Conservation (phyloP, 345 rosid genomes). For the Boechera retrofracta region DNA sequence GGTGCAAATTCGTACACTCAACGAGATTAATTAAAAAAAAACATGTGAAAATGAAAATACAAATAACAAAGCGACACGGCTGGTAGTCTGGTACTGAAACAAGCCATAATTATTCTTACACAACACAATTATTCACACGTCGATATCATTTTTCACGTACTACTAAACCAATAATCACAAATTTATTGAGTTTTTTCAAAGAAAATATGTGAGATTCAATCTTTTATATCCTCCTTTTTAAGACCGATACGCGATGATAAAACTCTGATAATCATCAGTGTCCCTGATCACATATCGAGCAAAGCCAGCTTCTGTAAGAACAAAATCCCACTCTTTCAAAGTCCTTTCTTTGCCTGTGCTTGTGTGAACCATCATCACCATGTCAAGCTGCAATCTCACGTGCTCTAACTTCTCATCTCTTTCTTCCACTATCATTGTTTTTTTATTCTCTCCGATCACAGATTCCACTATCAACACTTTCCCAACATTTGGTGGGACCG, state of each 20-base stretch:
- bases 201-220: not conserved
- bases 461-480: constrained; percentile 69
- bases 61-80: constrained; percentile 8
- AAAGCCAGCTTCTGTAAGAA: constrained; percentile 67
- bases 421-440: constrained; percentile 28
- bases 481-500: constrained; percentile 53
- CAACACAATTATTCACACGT: constrained; percentile 4
- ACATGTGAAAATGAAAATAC: not conserved
- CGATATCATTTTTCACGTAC: too few species aligned
- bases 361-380: constrained; percentile 82
- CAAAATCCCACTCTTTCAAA: constrained; percentile 62
- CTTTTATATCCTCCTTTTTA: not conserved
- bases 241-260: constrained; percentile 60
- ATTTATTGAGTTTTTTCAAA: too few species aligned
- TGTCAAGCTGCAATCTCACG: constrained; percentile 63
- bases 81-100: not conserved
- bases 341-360: constrained; percentile 69
- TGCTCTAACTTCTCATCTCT: constrained; percentile 46
- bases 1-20: not conserved
- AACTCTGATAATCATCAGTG: constrained; percentile 48
- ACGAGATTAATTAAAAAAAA: not conserved
- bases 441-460: constrained; percentile 50
- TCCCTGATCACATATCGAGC: constrained; percentile 48
- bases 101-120: constrained; percentile 15
- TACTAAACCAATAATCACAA: too few species aligned